Percentiles rank a stretch among this genome's conserved stretches.
These are phyloP conservation scores for Heliocybe sulcata DNA, from an alignment of 1,284 basidiomycete species.

Conservation along the genomic window DNA sequence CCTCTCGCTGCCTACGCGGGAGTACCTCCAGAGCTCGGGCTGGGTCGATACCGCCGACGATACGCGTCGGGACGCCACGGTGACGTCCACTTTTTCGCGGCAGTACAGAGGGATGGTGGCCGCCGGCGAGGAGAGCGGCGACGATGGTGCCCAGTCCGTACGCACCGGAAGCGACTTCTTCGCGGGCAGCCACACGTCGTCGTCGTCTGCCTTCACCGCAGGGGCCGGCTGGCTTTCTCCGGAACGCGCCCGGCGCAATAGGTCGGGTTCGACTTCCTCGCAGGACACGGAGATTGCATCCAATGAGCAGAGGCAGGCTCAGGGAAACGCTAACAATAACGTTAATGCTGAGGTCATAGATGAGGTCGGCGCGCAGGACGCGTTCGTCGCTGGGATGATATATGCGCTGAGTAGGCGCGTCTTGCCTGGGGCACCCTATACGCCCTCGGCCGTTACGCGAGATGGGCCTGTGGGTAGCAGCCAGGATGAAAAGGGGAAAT, in stretches of 20 bases:
- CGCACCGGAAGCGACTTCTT: slow-evolving; percentile 68
- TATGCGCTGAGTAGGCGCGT: slow-evolving; percentile 61
- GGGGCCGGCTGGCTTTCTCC: slow-evolving; percentile 3
- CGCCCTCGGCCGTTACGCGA: slow-evolving; percentile 35
- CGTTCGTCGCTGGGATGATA: slow-evolving; percentile 78
- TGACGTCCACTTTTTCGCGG: slow-evolving; percentile 4
- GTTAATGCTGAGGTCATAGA: slow-evolving; percentile 36
- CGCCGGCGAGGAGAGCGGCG: slow-evolving; percentile 7
- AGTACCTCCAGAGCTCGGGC: slow-evolving; percentile 76
- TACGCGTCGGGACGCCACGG: background rate
- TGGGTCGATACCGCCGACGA: slow-evolving; percentile 39
- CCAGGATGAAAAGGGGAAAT: slow-evolving; percentile 35
- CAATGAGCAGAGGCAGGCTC: slow-evolving; percentile 3
- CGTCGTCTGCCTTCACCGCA: slow-evolving; percentile 49
- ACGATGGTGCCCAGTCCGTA: slow-evolving; percentile 39
- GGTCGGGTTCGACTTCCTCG: slow-evolving; percentile 11
- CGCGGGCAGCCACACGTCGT: slow-evolving; percentile 44
- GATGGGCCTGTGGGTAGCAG: slow-evolving; percentile 24
- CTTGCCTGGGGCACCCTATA: slow-evolving; percentile 64
- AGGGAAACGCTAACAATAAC: slow-evolving; percentile 10
- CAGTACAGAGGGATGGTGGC: slow-evolving; percentile 3
- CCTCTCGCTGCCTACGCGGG: slow-evolving; percentile 71
- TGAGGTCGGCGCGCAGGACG: slow-evolving; percentile 70
- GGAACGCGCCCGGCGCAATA: slow-evolving; percentile 11
- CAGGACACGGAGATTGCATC: slow-evolving; percentile 35